phyloP scores from a whole-genome alignment of 176 grass and related monocot species.

The Musa beccarii region DNA sequence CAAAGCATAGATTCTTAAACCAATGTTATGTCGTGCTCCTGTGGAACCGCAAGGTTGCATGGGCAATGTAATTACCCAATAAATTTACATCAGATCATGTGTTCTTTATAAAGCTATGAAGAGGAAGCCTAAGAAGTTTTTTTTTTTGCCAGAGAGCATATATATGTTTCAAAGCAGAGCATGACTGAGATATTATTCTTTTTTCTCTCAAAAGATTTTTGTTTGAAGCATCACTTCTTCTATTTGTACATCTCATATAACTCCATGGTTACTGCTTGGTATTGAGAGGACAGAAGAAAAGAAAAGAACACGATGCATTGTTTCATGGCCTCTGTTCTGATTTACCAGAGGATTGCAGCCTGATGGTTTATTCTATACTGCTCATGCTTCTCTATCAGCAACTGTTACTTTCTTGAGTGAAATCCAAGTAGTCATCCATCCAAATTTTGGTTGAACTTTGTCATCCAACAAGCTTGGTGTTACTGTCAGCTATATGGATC shows the following conservation, averaged over 20 bases:
- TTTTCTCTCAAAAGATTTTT: conserved; percentile 15
- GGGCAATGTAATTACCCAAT: conserved; percentile 31
- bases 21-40: conserved; percentile 37
- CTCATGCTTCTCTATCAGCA: no score
- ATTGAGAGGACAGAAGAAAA: no score
- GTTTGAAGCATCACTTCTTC: conserved; percentile 5
- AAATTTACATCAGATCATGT: conserved; percentile 26
- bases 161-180: conserved; percentile 39
- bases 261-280: no score
- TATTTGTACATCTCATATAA: not conserved
- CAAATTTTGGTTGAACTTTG: no score
- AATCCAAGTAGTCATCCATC: no score
- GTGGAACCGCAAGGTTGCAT: conserved; percentile 54
- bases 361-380: no score
- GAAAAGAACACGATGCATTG: no score
- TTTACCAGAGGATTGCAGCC: no score
- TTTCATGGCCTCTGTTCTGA: no score
- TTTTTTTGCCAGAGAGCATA: not conserved
- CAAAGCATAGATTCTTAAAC: conserved; percentile 10
- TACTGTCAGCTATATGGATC: no score
- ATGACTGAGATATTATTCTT: conserved; percentile 48
- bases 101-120: not conserved
- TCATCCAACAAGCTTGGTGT: no score
- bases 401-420: no score
- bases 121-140: not conserved